Conservation (phyloP, 805 yeast species). For the Saccharomycopsis malanga region DNA sequence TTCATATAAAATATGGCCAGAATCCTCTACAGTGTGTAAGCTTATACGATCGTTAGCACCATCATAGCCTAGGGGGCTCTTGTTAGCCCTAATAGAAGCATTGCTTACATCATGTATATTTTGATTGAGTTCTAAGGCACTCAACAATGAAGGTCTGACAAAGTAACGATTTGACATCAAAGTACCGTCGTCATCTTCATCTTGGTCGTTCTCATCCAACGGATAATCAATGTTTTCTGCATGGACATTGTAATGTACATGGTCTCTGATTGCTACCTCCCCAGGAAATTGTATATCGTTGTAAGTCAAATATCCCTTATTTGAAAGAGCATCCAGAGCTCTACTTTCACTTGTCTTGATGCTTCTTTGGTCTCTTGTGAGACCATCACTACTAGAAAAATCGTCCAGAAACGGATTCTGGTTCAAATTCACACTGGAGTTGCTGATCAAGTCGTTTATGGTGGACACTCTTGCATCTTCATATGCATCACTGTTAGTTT, state of each 20-base stretch:
- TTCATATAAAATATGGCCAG: too few species aligned
- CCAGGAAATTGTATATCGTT: constrained; percentile 5
- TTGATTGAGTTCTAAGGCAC: constrained; percentile 32
- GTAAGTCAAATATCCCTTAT: constrained; percentile 9
- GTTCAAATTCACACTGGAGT: constrained; percentile 2
- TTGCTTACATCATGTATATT: neutral
- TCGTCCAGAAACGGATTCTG: constrained; percentile 14
- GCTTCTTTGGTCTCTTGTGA: neutral
- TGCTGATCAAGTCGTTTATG: constrained; percentile 1
- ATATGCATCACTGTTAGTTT: neutral
- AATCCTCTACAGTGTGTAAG: constrained; percentile 3
- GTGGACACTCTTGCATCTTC: neutral
- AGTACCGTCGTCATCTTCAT: neutral
- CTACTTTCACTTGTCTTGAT: neutral
- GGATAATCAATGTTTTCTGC: constrained; percentile 10
- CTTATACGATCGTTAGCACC: constrained; percentile 1
- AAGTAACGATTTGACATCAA: constrained; percentile 12
- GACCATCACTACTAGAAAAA: neutral
- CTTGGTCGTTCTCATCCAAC: neutral
- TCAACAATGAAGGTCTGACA: constrained; percentile 32
- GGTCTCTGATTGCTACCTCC: neutral
- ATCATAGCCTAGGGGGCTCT: neutral
- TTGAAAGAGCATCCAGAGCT: neutral
- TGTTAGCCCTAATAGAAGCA: neutral
- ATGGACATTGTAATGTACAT: constrained; percentile 9